Percentiles rank a stretch among this genome's conserved stretches.
Conservation (phyloP, 202 grass and related monocot species). For the Schoenoplectus triqueter region DNA sequence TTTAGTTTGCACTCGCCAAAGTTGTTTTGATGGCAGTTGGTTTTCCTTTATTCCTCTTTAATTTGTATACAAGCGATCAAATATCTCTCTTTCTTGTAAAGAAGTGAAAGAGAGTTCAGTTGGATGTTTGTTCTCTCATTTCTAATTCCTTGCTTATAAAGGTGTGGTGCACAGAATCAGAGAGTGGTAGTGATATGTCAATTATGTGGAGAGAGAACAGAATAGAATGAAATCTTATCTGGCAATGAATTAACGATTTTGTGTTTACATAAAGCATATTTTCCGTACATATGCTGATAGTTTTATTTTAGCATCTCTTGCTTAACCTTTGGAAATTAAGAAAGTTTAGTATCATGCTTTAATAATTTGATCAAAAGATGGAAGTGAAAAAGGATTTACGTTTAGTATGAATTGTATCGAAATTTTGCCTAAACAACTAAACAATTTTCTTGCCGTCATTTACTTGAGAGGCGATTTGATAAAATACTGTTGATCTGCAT, state of each 20-base stretch:
- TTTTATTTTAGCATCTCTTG: too few species aligned
- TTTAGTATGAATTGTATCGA: too few species aligned
- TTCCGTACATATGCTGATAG: too few species aligned
- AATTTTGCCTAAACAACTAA: too few species aligned
- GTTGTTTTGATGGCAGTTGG: not conserved
- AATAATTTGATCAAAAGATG: too few species aligned
- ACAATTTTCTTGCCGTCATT: too few species aligned
- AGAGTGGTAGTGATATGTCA: constrained; percentile 39
- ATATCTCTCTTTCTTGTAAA: constrained; percentile 16
- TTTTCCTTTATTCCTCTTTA: constrained; percentile 19
- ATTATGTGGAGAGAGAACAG: constrained; percentile 27
- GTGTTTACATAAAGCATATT: not conserved
- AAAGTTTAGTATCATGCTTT: too few species aligned
- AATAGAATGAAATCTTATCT: not conserved
- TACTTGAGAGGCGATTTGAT: too few species aligned
- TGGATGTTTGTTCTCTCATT: not conserved
- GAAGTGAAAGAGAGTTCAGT: constrained; percentile 25
- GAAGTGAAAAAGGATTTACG: too few species aligned
- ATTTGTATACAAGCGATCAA: not conserved
- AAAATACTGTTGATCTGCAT: too few species aligned
- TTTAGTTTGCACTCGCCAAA: not conserved
- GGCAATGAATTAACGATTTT: constrained; percentile 19
- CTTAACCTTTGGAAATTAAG: too few species aligned
- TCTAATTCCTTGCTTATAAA: constrained; percentile 37
- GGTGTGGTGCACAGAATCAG: constrained; percentile 22